Percentiles rank a stretch among this genome's conserved stretches.
Evolutionary conservation across 1,284 basidiomycete species (phyloP).

Genomic region (Golubevia pallescens): DNA sequence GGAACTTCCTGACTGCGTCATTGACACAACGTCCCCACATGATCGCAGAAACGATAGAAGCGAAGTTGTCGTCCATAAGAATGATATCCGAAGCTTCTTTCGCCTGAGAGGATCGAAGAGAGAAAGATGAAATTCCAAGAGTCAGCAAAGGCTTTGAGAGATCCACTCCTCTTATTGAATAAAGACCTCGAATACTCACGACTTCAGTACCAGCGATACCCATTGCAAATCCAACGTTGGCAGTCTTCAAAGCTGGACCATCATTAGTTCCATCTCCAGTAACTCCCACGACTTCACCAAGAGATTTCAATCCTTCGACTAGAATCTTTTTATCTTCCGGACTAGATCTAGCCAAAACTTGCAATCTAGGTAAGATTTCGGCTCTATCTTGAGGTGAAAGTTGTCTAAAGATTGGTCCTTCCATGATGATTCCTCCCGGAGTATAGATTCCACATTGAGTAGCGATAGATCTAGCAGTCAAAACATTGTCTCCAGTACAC

Average conservation of each 20-base stretch:
- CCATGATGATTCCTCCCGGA: conserved; percentile 91
- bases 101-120: no score
- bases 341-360: conserved; percentile 85
- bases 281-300: conserved; percentile 93
- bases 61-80: conserved; percentile 93
- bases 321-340: conserved; percentile 95
- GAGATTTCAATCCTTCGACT: conserved; percentile 82
- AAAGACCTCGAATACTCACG: no score
- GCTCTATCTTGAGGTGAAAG: conserved; percentile 67
- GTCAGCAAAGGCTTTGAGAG: background rate
- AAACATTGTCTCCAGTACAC: conserved; percentile 97
- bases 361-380: conserved; percentile 69
- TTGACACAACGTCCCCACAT: conserved; percentile 99
- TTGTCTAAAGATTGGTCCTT: conserved; percentile 77
- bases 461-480: conserved; percentile 86
- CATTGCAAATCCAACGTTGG: conserved; percentile 64
- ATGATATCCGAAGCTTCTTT: conserved; percentile 99
- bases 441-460: conserved; percentile 93
- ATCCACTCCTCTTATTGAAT: no score
- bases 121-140: background rate
- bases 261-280: conserved; percentile 99
- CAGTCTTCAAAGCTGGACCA: conserved; percentile 90
- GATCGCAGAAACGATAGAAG: conserved; percentile 93
- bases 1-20: conserved; percentile 93
- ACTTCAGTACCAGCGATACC: conserved; percentile 62